These are phyloP conservation scores for Sphagnum tenellum DNA, from an alignment of 225 moss, liverwort and hornwort species.

Conservation along the genomic window DNA sequence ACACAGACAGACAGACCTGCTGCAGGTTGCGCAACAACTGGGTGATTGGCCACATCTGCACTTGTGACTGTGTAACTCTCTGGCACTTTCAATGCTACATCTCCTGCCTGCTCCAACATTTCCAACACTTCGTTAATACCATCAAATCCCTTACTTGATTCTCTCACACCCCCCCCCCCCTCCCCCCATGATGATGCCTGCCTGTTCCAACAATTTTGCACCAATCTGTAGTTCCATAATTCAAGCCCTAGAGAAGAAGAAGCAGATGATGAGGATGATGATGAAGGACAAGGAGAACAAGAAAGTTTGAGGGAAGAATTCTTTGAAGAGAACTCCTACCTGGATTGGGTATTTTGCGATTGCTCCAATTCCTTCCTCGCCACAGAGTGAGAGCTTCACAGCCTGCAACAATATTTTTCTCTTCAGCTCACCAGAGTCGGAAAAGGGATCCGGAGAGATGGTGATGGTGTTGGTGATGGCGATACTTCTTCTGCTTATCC, in stretches of 20 bases:
- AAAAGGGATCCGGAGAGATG: background rate
- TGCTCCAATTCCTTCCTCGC: conserved; percentile 44
- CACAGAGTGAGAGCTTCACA: conserved; percentile 33
- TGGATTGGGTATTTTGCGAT: conserved; percentile 29
- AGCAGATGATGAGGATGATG: background rate
- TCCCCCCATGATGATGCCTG: no score
- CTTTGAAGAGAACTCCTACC: conserved; percentile 7
- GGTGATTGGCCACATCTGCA: conserved; percentile 78
- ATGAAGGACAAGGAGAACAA: background rate
- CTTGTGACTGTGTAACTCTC: conserved; percentile 87
- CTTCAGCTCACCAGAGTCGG: no score
- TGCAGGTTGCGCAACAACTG: conserved; percentile 63
- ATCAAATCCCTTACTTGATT: background rate
- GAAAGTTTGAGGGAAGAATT: background rate
- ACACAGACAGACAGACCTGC: conserved; percentile 38
- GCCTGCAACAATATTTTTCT: conserved; percentile 17
- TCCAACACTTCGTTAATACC: background rate
- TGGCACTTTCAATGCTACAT: conserved; percentile 57
- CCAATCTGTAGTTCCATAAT: background rate
- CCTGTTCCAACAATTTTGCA: background rate
- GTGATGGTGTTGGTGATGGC: background rate
- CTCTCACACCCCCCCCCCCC: background rate
- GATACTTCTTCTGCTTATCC: no score
- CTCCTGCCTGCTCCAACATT: conserved; percentile 50
- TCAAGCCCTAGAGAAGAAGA: background rate